Evolutionary conservation across 306 rosid species (phyloP).

Genomic region (Corylus heterophylla): DNA sequence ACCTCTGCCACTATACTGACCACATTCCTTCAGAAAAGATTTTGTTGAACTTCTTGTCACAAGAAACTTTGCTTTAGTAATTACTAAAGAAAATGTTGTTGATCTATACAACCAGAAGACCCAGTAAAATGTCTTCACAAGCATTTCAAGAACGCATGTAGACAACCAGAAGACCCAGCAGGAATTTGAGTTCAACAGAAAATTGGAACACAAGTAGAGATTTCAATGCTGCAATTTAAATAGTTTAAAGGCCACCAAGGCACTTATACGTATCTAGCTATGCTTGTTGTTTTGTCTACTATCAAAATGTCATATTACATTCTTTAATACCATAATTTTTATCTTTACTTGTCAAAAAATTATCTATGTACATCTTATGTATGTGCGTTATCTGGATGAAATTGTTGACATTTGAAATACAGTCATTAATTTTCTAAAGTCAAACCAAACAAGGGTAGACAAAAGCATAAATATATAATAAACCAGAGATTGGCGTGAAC

Average conservation of each 20-base stretch:
- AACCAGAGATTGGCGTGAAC: conserved; percentile 1
- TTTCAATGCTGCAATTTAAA: conserved; percentile 11
- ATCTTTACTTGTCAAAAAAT: no score
- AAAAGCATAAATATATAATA: conserved; percentile 9
- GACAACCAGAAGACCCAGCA: conserved; percentile 4
- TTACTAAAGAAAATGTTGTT: not conserved
- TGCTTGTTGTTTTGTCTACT: conserved; percentile 2
- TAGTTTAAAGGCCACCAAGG: conserved; percentile 13
- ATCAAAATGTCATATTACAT: not conserved
- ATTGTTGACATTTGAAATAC: conserved; percentile 5
- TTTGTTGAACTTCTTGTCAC: not conserved
- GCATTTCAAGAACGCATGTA: not conserved
- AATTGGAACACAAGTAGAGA: not conserved
- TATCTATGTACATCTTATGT: not conserved
- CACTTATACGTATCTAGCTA: not conserved
- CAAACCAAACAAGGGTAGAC: conserved; percentile 12
- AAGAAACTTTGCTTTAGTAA: not conserved
- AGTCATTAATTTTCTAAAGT: not conserved
- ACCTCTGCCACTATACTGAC: not conserved
- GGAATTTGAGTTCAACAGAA: conserved; percentile 5
- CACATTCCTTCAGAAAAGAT: not conserved
- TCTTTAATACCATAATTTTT: not conserved
- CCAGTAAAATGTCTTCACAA: not conserved
- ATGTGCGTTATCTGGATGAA: not conserved
- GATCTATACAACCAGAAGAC: not conserved